phyloP scores from a whole-genome alignment of 148 eudicot genomes.

The Fagopyrum esculentum region DNA sequence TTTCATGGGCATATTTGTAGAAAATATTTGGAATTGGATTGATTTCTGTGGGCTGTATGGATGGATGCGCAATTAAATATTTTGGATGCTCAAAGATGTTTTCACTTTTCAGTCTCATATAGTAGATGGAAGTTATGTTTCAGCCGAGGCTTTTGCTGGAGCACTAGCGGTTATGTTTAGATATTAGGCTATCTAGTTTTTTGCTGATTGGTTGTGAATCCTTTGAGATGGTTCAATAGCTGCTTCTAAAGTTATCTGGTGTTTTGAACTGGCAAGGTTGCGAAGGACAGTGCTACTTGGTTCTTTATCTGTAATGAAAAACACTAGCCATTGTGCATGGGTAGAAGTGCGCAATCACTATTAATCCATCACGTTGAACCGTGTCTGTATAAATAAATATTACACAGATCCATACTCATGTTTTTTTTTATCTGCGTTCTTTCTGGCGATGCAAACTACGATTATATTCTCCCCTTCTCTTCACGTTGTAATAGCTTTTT shows the following conservation, averaged over 20 bases:
- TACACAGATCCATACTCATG: neutral
- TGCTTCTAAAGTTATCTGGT: neutral
- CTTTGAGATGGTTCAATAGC: neutral
- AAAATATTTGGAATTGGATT: neutral
- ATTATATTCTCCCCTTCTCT: too few relatives aligned
- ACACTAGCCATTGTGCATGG: neutral
- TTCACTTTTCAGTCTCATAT: neutral
- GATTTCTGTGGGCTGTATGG: neutral
- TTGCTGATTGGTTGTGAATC: neutral
- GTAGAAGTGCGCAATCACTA: neutral
- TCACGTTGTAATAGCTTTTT: neutral
- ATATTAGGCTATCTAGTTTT: neutral
- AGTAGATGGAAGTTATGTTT: neutral
- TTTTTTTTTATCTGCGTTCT: neutral
- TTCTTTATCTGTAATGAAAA: neutral
- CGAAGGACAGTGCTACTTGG: neutral
- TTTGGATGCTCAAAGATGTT: neutral
- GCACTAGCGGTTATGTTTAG: neutral
- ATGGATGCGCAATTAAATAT: neutral
- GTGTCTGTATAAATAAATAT: neutral
- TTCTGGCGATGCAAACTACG: neutral
- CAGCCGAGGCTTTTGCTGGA: neutral
- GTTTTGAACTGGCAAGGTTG: neutral
- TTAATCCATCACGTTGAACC: neutral
- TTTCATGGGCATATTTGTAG: neutral